Evolutionary conservation across 2,329 filamentous ascomycete species (phyloP).

Genomic region (Trichoderma asperellum): DNA sequence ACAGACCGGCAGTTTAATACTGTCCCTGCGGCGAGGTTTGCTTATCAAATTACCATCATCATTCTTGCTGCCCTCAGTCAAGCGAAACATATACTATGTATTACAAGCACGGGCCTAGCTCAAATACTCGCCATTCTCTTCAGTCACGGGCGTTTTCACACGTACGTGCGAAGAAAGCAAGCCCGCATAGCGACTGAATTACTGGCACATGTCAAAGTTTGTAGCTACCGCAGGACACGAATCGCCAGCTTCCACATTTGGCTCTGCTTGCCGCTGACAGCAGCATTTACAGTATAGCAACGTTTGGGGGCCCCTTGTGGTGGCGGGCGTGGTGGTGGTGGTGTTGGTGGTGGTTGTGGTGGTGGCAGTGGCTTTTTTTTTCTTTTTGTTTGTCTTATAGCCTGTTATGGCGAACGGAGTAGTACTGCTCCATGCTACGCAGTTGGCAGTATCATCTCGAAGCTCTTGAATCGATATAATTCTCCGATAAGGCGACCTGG

Average conservation of each 20-base stretch:
- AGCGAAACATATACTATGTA: neutral
- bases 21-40: neutral
- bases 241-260: slow-evolving; percentile 24
- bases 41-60: neutral
- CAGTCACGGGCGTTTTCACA: neutral
- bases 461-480: neutral
- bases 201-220: slow-evolving; percentile 21
- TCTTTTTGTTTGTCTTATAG: neutral
- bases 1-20: neutral
- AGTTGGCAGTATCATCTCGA: neutral
- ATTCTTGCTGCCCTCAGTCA: neutral
- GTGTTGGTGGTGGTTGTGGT: too few species aligned
- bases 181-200: slow-evolving; percentile 15
- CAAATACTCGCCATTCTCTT: neutral
- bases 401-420: neutral
- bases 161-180: neutral
- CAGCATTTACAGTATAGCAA: neutral
- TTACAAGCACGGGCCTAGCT: neutral
- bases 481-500: neutral
- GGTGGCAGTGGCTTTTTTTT: neutral
- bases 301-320: neutral
- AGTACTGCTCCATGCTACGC: neutral
- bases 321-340: neutral
- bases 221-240: neutral
- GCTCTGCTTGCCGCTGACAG: slow-evolving; percentile 20